Evolutionary conservation across 1,284 basidiomycete species (phyloP), one percentile per base, ranked within the genome.

Genomic region (Pyrrhoderma lamaoense): DNA sequence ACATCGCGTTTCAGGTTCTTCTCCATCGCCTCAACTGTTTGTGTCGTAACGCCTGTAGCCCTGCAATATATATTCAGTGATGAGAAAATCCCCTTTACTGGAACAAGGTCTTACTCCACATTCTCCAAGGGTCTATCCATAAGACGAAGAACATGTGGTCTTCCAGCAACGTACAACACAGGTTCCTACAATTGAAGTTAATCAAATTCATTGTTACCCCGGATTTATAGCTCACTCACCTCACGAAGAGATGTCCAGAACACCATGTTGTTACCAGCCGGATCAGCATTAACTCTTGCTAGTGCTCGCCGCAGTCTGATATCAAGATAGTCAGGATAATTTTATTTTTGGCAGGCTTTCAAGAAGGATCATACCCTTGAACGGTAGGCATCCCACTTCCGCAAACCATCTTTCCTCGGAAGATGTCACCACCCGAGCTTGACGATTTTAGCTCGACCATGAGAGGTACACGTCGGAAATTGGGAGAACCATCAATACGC

Each of bases 11-110:
- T 98, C 62, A 99, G 82, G 55, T 75, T 84, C 39, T 77, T 67
- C 59, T 99, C 96, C 90, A 99, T 98, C 18, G 79, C 74, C 66
- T 99, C 96, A 1, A 99, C 96, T 8, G 93, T 85, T 2, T 78
- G 76, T 0, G 93, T 95, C 0, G 92, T 92, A 1, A 99, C 88
- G 21, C 96, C 96, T 0, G 95, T 99, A 1, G 94, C 88, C 61
- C 90, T 92, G 59, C 36, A 35, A 9, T 49, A n/a, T 37, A 22
- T 38, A 23, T 42, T 45, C 9, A 34, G 39, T n/a, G 34, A 22
- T 38, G n/a, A 53, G 31, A 35, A 23, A 22, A 8, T 3, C 58
- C 22, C n/a, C 40, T 18, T 11, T 5, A n/a, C n/a, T n/a, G n/a
- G n/a, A n/a, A n/a, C n/a, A n/a, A 9, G 36, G 3, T 65, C 84